Percentiles rank a stretch among this genome's conserved stretches.
These are phyloP conservation scores for Hygrocybe coccinea DNA, from an alignment of 768 basidiomycete genomes.

Conservation along the genomic window DNA sequence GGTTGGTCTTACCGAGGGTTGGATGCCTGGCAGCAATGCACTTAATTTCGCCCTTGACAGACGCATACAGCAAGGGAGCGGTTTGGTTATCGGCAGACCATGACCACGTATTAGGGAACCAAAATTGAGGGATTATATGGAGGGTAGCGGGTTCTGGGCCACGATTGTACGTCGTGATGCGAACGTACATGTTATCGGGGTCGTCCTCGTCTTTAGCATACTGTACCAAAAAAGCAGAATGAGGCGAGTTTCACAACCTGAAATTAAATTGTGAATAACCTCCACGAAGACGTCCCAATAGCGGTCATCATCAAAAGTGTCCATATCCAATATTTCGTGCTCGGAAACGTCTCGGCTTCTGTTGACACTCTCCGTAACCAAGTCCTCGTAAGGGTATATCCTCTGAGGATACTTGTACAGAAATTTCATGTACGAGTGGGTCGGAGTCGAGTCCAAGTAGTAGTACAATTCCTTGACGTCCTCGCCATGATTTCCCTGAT, in stretches of 20 bases:
- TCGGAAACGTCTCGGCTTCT: conserved; percentile 83
- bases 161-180: conserved; percentile 94
- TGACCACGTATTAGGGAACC: conserved; percentile 99
- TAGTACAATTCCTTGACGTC: conserved; percentile 99
- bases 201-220: conserved; percentile 97
- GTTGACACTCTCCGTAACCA: conserved; percentile 79
- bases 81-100: conserved; percentile 71
- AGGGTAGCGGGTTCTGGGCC: conserved; percentile 92
- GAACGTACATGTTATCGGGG: conserved; percentile 81
- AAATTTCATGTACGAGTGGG: conserved; percentile 99
- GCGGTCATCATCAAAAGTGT: conserved; percentile 82
- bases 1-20: conserved; percentile 65
- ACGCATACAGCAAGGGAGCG: conserved; percentile 57
- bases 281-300: conserved; percentile 99
- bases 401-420: conserved; percentile 98
- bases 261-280: conserved; percentile 37
- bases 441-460: conserved; percentile 97
- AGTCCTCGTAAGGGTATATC: conserved; percentile 88
- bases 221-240: conserved; percentile 35
- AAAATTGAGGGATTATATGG: conserved; percentile 92
- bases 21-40: conserved; percentile 71
- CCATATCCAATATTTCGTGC: conserved; percentile 91
- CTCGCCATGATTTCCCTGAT: conserved; percentile 98
- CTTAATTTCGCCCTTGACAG: conserved; percentile 48
- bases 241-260: background rate